Evolutionary conservation across 2,329 filamentous ascomycete species (phyloP), one percentile per base, ranked within the genome.

Genomic region (Pestalotiopsis sp.): DNA sequence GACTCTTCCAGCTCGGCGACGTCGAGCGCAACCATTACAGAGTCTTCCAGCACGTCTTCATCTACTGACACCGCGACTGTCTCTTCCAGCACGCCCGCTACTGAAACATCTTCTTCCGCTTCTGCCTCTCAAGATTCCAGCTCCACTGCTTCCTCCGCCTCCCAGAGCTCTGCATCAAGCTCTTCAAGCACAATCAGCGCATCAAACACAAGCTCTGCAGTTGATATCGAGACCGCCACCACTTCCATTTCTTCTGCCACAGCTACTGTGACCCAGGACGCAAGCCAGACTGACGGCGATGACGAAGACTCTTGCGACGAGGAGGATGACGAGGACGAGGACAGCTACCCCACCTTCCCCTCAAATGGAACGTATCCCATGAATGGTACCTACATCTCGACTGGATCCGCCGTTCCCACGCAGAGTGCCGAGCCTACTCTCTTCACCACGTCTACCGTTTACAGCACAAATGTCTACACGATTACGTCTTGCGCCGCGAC

Each of bases 401-500:
- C 11, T 39, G 58, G 26, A 6, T 30, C 24, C 6, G 14, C 58
- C 13, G 30, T 24, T 20, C 22, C 60, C 24, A 22, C n/a, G 17
- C 39, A 63, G n/a, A 52, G 20, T 64, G 22, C 4, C 11, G 52
- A 39, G 35, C 24, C 56, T 3, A 68, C 70, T 30, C 20, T 24
- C 70, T 78, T 55, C 24, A 64, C 67, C 11, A 71, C 75, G 22
- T 75, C 73, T 20, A 76, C 76, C n/a, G 61, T 76, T 66, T 73
- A 73, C 66, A 66, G 70, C 44, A 76, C 73, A 22, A 72, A 72
- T 58, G 70, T 67, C 11, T 73, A 74, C 67, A 80, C 80, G 63
- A 71, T 78, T 52, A 81, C 74, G 26, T 73, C 75, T 20, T 77
- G 76, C 72, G 69, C 70, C 20, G 66, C 75, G 3, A 70, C 68